Evolutionary conservation across 129 eudicot genomes (phyloP).

Genomic region (Flaveria bidentis): DNA sequence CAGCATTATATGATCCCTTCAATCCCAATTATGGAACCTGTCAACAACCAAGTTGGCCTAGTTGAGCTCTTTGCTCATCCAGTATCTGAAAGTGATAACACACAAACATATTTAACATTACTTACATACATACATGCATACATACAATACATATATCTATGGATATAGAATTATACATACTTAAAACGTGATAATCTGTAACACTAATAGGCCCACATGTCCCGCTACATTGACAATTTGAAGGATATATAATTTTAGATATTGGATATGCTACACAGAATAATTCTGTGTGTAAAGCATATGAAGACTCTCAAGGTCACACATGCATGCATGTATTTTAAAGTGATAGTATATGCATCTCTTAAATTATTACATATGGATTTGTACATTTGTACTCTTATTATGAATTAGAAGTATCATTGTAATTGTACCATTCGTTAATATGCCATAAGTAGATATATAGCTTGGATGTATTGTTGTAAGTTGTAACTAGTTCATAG

Average conservation of each 20-base stretch:
- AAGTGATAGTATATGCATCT: no score
- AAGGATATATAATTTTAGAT: background rate
- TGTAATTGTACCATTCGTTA: no score
- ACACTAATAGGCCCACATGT: background rate
- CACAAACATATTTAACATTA: background rate
- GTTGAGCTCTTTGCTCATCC: conserved; percentile 23
- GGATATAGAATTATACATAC: background rate
- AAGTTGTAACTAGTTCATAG: no score
- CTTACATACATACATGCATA: background rate
- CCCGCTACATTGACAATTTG: background rate
- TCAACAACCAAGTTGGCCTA: conserved; percentile 36
- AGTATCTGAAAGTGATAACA: conserved; percentile 21
- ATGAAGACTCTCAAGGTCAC: no score
- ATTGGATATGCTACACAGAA: no score
- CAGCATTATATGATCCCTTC: conserved; percentile 15
- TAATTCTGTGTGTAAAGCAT: no score
- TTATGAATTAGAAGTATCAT: no score
- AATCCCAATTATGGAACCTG: conserved; percentile 22
- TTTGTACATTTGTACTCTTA: no score
- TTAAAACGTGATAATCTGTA: background rate
- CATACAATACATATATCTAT: background rate
- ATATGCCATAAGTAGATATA: no score
- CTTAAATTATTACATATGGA: no score
- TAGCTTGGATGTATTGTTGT: no score
- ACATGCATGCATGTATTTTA: no score